Evolutionary conservation across 2,329 filamentous ascomycete genomes (phyloP).

Genomic region (Zasmidium cellare): DNA sequence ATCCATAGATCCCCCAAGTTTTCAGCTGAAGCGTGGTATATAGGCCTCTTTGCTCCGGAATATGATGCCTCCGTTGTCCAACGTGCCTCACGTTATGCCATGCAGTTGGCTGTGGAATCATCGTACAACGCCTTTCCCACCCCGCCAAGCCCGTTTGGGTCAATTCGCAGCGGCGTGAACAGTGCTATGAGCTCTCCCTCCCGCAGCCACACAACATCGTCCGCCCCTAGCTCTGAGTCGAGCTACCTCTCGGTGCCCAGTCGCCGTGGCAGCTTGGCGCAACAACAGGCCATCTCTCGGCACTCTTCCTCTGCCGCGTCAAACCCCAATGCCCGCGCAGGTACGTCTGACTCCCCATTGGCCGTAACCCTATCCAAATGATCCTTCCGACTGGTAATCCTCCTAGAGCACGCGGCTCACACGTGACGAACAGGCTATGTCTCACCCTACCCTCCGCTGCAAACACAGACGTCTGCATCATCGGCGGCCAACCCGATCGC

Average conservation of each 20-base stretch:
- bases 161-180: not conserved
- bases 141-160: not conserved
- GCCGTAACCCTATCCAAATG: not conserved
- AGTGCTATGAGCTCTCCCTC: not conserved
- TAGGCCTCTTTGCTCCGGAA: not conserved
- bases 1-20: not conserved
- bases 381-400: conserved; percentile 7
- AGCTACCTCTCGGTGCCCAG: conserved; percentile 1
- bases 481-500: conserved; percentile 7
- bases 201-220: not conserved
- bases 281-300: not conserved
- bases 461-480: conserved; percentile 4
- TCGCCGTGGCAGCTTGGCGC: conserved; percentile 3
- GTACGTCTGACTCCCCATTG: conserved; percentile 5
- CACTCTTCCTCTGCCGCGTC: not conserved
- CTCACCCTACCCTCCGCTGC: conserved; percentile 18
- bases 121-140: not conserved
- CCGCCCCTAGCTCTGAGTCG: conserved; percentile 1
- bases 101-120: not conserved
- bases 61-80: not conserved
- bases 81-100: not conserved
- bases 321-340: conserved; percentile 1
- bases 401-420: conserved; percentile 5
- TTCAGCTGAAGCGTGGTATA: not conserved
- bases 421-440: conserved; percentile 12